Conservation (phyloP, 805 yeast genomes). For the Nakazawaea ishiwadae region DNA sequence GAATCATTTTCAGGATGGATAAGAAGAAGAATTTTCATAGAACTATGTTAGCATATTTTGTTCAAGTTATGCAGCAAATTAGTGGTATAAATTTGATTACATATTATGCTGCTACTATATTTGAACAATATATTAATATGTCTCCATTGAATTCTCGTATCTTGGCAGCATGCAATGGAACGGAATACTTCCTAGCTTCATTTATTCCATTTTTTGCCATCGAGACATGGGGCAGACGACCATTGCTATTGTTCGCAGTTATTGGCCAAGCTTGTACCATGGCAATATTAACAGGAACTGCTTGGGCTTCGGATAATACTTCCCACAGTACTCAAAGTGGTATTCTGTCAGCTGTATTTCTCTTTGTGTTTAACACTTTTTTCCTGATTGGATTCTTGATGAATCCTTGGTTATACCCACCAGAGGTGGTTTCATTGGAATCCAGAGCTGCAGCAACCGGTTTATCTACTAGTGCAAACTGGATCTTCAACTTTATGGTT, state of each 20-base stretch:
- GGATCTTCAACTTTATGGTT: conserved; percentile 54
- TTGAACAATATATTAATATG: conserved; percentile 42
- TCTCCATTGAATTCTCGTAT: conserved; percentile 34
- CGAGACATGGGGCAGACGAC: conserved; percentile 39
- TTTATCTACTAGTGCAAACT: conserved; percentile 39
- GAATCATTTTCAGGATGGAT: conserved; percentile 33
- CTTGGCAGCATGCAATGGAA: conserved; percentile 39
- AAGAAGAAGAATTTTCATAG: conserved; percentile 44
- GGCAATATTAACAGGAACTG: conserved; percentile 38
- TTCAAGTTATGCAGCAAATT: conserved; percentile 44
- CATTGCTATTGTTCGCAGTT: conserved; percentile 27
- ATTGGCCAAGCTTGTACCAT: conserved; percentile 38
- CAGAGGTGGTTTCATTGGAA: conserved; percentile 50
- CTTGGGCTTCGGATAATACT: conserved; percentile 29
- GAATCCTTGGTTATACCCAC: conserved; percentile 51
- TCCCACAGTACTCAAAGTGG: too few relatives aligned
- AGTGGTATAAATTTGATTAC: conserved; percentile 54
- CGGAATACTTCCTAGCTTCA: conserved; percentile 31
- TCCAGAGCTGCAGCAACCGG: conserved; percentile 51
- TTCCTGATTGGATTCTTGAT: conserved; percentile 45
- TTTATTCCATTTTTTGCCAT: conserved; percentile 39
- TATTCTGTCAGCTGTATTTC: conserved; percentile 41
- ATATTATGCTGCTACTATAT: conserved; percentile 55
- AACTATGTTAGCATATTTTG: conserved; percentile 35
- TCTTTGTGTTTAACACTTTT: conserved; percentile 41